Conservation (phyloP, 768 basidiomycete genomes). For the Saitozyma sp. region DNA sequence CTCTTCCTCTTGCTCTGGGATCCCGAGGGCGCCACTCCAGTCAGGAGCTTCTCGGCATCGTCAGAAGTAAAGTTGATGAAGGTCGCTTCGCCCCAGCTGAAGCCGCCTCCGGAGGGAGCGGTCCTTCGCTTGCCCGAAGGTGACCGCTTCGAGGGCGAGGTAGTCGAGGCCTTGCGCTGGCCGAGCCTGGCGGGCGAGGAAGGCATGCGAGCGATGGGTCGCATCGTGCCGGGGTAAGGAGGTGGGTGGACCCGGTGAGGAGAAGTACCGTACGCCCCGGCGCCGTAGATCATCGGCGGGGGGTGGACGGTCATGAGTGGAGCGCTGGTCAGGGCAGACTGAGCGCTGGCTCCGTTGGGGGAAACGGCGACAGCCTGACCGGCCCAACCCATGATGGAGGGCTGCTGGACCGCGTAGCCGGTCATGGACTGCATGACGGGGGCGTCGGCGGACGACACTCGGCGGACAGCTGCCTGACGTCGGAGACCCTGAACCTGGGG, state of each 20-base stretch:
- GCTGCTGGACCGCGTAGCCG: conserved; percentile 8
- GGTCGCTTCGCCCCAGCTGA: conserved; percentile 42
- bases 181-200: conserved; percentile 17
- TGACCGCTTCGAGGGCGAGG: conserved; percentile 30
- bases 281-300: conserved; percentile 26
- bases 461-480: conserved; percentile 20
- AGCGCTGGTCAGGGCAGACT: conserved; percentile 16
- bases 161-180: conserved; percentile 16
- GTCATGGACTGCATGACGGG: conserved; percentile 31
- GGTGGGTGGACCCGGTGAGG: conserved; percentile 37
- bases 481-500: conserved; percentile 22
- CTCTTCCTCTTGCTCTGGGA: conserved; percentile 40
- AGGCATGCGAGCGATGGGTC: conserved; percentile 37
- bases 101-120: conserved; percentile 19
- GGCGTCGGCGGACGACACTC: conserved; percentile 37
- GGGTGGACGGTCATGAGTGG: conserved; percentile 43
- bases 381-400: conserved; percentile 39
- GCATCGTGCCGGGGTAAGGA: conserved; percentile 30
- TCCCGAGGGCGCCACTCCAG: conserved; percentile 51
- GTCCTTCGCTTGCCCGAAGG: conserved; percentile 27
- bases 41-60: conserved; percentile 49
- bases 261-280: conserved; percentile 6
- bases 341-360: neutral
- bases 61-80: conserved; percentile 53
- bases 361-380: conserved; percentile 22